These are phyloP conservation scores for Fusarium longipes DNA, from an alignment of 2,329 filamentous ascomycete genomes.

Conservation along the genomic window DNA sequence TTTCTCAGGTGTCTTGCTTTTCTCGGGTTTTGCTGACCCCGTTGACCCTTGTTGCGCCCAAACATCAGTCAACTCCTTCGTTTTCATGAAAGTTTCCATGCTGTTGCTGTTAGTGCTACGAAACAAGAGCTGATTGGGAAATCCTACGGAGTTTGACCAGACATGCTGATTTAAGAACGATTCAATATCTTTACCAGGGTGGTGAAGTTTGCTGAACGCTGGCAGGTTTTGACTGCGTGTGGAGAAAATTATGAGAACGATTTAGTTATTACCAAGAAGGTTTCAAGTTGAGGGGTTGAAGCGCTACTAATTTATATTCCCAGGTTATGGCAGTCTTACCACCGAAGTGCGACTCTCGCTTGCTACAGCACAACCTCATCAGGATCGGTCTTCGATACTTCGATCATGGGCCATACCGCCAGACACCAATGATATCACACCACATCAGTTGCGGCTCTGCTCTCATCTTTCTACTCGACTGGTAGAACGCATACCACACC, in stretches of 20 bases:
- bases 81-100: conserved; percentile 14
- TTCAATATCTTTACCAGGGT: neutral
- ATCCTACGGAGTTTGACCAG: conserved; percentile 9
- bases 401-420: conserved; percentile 24
- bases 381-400: conserved; percentile 23
- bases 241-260: neutral
- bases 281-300: neutral
- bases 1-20: neutral
- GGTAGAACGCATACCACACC: conserved; percentile 36
- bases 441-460: conserved; percentile 48
- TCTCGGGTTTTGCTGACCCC: neutral
- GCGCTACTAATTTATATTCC: conserved; percentile 32
- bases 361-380: conserved; percentile 14
- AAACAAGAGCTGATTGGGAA: neutral
- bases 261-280: neutral
- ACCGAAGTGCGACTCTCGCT: conserved; percentile 13
- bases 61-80: conserved; percentile 24
- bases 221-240: neutral
- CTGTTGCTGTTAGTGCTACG: conserved; percentile 16
- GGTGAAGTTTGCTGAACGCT: neutral
- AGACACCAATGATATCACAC: conserved; percentile 45
- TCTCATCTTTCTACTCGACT: conserved; percentile 16
- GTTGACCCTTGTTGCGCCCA: conserved; percentile 22
- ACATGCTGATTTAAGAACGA: conserved; percentile 15
- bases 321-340: conserved; percentile 3